Evolutionary conservation across 495 filamentous ascomycete species (phyloP).

Genomic region (Aspergillus baeticus): DNA sequence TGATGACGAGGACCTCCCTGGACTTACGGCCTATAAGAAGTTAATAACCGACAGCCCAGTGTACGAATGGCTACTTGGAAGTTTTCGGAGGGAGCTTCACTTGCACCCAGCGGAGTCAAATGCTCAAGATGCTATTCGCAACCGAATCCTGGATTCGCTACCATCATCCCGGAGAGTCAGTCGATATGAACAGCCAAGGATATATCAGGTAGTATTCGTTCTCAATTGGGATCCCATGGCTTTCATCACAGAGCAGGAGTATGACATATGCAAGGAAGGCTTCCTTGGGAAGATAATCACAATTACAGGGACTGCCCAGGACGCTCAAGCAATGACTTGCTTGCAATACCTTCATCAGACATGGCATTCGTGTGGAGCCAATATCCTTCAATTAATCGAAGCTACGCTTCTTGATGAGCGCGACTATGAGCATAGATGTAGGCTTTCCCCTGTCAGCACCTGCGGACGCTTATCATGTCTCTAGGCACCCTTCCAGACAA

Average conservation of each 20-base stretch:
- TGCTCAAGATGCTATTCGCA: not conserved
- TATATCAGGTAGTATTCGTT: too few species aligned
- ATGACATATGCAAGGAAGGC: not conserved
- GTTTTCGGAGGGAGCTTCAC: not conserved
- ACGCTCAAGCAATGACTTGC: constrained; percentile 32
- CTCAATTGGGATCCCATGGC: constrained; percentile 22
- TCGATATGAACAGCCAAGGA: too few species aligned
- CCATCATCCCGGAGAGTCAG: not conserved
- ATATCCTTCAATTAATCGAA: not conserved
- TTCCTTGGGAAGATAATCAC: constrained; percentile 19
- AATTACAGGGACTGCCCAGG: constrained; percentile 22
- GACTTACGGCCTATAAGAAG: too few species aligned
- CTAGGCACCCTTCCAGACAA: not conserved
- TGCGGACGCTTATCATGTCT: not conserved
- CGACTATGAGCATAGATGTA: not conserved
- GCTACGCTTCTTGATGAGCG: not conserved
- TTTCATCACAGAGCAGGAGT: constrained; percentile 27
- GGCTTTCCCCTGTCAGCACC: not conserved
- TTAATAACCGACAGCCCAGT: not conserved
- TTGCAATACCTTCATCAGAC: constrained; percentile 21
- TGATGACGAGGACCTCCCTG: too few species aligned
- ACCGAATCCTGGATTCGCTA: not conserved
- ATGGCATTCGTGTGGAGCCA: not conserved
- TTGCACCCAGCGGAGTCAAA: not conserved
- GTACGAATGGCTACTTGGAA: not conserved